A percentile compares a stretch with the other conserved stretches of the same genome.
Conservation (phyloP, 2,329 filamentous ascomycete species). For the Chaetothyriales sp. region DNA sequence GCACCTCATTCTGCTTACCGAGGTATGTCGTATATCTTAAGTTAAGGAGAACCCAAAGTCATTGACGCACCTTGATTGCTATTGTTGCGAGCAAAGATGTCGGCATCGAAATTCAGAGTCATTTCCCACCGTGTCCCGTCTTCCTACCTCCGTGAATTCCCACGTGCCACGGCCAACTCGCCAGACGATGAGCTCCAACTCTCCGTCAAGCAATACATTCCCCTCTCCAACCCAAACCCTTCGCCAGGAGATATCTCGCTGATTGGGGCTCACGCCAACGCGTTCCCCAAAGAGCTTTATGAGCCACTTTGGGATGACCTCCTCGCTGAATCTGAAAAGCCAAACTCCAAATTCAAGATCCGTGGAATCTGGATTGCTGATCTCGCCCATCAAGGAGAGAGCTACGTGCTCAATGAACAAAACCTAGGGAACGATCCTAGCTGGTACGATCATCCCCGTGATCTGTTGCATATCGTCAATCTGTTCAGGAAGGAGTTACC, state of each 20-base stretch:
- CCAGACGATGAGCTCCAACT: constrained; percentile 52
- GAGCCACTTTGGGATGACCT: constrained; percentile 76
- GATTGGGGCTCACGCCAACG: constrained; percentile 77
- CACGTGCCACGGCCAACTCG: background rate
- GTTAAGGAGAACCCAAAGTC: no score
- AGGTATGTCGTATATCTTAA: no score
- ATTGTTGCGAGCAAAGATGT: no score
- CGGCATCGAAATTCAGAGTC: no score
- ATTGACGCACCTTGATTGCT: no score
- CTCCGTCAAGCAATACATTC: constrained; percentile 77
- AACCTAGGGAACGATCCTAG: constrained; percentile 70
- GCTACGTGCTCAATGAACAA: constrained; percentile 60
- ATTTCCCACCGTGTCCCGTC: no score
- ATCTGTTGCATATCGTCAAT: constrained; percentile 67
- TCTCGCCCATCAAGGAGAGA: constrained; percentile 69
- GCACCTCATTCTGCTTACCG: no score
- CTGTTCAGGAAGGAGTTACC: constrained; percentile 64
- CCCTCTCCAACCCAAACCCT: constrained; percentile 46
- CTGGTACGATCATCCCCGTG: constrained; percentile 75
- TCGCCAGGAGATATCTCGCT: constrained; percentile 45
- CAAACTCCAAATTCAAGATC: constrained; percentile 42
- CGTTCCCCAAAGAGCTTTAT: constrained; percentile 87
- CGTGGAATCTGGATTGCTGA: constrained; percentile 82
- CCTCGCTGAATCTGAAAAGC: background rate
- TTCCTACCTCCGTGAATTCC: background rate